These are phyloP conservation scores for Penicillium odoratum DNA, from an alignment of 495 filamentous ascomycete genomes.

Conservation along the genomic window DNA sequence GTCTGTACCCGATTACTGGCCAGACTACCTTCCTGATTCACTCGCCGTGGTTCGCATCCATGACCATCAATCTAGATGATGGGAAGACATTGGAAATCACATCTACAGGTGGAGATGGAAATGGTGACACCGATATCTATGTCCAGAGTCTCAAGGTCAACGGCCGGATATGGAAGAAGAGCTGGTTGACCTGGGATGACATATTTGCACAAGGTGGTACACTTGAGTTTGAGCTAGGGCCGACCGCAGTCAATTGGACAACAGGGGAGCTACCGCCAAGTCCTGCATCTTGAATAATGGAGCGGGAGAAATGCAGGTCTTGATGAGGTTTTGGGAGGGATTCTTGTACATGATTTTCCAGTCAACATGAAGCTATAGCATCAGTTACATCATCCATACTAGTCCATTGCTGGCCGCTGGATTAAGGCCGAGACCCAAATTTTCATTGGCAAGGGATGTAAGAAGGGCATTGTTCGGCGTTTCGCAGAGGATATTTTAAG, in stretches of 20 bases:
- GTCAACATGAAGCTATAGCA: not conserved
- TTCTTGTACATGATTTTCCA: conserved; percentile 4
- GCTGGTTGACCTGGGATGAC: conserved; percentile 57
- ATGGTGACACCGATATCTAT: conserved; percentile 38
- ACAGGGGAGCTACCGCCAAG: conserved; percentile 53
- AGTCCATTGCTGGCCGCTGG: not conserved
- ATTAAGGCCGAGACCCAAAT: no score
- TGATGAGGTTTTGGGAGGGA: not conserved
- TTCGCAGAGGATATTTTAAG: no score
- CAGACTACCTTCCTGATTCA: conserved; percentile 58
- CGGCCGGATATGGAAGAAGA: conserved; percentile 48
- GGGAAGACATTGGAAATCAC: conserved; percentile 48
- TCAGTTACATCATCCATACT: not conserved
- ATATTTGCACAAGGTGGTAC: conserved; percentile 54
- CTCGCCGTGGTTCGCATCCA: conserved; percentile 54
- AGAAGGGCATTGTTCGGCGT: no score
- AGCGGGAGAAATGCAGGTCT: not conserved
- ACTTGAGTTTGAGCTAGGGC: conserved; percentile 55
- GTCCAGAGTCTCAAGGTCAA: conserved; percentile 54
- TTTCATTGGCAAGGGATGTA: no score
- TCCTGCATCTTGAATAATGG: conserved; percentile 39
- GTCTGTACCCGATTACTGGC: conserved; percentile 56
- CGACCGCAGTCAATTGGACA: conserved; percentile 45
- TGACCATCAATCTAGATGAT: conserved; percentile 49
- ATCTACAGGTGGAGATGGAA: conserved; percentile 43